Base-by-base conservation (phyloP, 371 early-diverging fungal genomes). In the Mucor ambiguus region DNA sequence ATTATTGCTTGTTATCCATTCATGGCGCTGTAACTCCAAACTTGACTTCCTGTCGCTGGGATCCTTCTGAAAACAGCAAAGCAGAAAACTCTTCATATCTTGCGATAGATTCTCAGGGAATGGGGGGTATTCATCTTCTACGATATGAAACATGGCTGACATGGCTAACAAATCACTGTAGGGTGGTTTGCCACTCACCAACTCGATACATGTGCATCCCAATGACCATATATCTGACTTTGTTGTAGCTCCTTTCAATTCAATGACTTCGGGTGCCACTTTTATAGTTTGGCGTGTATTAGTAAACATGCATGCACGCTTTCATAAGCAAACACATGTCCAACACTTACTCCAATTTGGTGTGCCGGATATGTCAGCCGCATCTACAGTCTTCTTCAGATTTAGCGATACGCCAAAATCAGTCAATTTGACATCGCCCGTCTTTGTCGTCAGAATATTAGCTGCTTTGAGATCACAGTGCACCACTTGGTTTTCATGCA, bases 391-490 rank as follows among this genome's bases (percentile, higher is more conserved):
- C 29, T 84, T 74, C 73, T 92, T 85, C 41, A 93, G 82, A 56
- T 95, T 94, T n/a, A 95, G 78, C 14, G 93, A 91, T 2, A 93
- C 96, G 48, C 97, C 98, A 78, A 98, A 98, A 71, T 98, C 98
- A 0, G 97, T 93, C n/a, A 98, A 77, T 75, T 98, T 98, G 29
- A 96, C 95, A 64, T 90, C 89, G 0, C 97, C 98, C 29, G 93
- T 89, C 70, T 97, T 97, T 14, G 96, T 98, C 0, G 96, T 92
- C 67, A 97, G 73, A 57, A 98, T 95, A 73, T 98, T 98, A 74
- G 95, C 96, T 1, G 94, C 95, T 75, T 99, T 99, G 56, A 99
- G 79, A 79, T 99, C 99, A 63, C 99, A 90, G 77, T 99, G 99
- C 3, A 93, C 93, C 3, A 93, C 91, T 60, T 86, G 88, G 70